Conservation (phyloP, 768 basidiomycete species). For the Lentinula sp. region DNA sequence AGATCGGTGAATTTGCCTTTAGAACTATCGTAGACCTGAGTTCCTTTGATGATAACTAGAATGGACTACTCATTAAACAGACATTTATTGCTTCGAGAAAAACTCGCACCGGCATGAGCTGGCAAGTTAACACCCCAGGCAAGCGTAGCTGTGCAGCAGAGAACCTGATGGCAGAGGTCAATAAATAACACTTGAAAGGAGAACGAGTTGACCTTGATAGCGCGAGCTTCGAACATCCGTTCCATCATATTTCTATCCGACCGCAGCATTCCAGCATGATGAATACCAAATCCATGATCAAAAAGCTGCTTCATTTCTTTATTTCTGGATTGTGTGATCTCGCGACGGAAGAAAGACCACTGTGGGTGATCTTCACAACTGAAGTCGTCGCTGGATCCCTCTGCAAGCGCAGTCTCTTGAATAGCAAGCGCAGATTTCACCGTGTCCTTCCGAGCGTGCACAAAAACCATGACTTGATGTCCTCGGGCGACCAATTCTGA, state of each 20-base stretch:
- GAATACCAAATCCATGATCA: conserved; percentile 90
- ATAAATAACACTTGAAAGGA: neutral
- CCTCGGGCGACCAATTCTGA: conserved; percentile 81
- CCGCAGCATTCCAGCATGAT: conserved; percentile 97
- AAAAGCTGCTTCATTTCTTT: conserved; percentile 97
- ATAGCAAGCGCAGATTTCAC: conserved; percentile 85
- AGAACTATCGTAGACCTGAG: conserved; percentile 89
- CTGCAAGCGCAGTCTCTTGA: conserved; percentile 65
- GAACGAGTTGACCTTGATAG: conserved; percentile 69
- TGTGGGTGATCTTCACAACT: conserved; percentile 78
- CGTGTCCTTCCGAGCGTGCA: conserved; percentile 96
- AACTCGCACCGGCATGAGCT: conserved; percentile 79
- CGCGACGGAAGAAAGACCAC: conserved; percentile 68
- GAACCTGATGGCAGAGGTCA: conserved; percentile 53
- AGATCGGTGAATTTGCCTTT: conserved; percentile 90
- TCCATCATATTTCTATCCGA: conserved; percentile 95
- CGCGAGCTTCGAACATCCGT: conserved; percentile 82
- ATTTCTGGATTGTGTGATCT: conserved; percentile 78
- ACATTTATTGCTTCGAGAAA: conserved; percentile 5
- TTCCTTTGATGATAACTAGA: conserved; percentile 92
- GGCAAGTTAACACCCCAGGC: conserved; percentile 99
- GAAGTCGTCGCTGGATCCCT: conserved; percentile 74
- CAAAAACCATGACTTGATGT: conserved; percentile 99
- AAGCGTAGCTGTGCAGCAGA: conserved; percentile 96
- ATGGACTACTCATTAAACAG: conserved; percentile 5